Base-by-base conservation (phyloP, 1,284 basidiomycete genomes). In the Malassezia obtusa region DNA sequence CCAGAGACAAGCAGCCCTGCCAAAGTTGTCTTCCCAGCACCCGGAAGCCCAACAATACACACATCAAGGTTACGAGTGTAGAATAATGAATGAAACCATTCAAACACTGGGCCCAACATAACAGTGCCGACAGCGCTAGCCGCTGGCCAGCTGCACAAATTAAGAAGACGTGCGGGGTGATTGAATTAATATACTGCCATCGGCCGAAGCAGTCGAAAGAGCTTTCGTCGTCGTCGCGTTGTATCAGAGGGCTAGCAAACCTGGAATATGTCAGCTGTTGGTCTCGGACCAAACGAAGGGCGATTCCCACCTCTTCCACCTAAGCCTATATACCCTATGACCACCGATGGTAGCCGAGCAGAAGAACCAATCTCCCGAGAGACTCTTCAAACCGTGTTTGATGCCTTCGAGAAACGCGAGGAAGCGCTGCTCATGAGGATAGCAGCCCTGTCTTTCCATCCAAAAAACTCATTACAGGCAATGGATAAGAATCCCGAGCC, bases 11-110 rank as follows among this genome's bases (percentile, higher is more conserved):
- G 82, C 7, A 92, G 84, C 72, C 91, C 89, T 46, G 91, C 87
- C 50, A 95, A 54, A 22, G 88, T 89, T 0, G 89, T 92, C 78
- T 94, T 92, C 45, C 89, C 89, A 3, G 89, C 91, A 5, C 88
- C 87, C 79, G 95, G 90, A 28, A 96, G 77, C 32, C 92, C 92
- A 39, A 96, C 87, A 25, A 95, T 83, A 11, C 88, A 87, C 63
- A 96, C 85, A 75, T 96, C 92, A 43, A 90, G 84, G 36, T 85
- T 80, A 67, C 89, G 92, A 33, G 87, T 82, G 77, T 91, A 95
- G 80, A 98, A 80, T 1, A 82, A 60, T 11, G 77, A 77, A 30
- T 77, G 71, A 14, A 82, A 71, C 46, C 46, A 48, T 15, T 26
- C 14, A 2, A 11, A 30, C 21, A 30, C n/a, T 14, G 30, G 30